These are phyloP conservation scores for Coniella vitis DNA, from an alignment of 2,329 filamentous ascomycete species.

Conservation along the genomic window DNA sequence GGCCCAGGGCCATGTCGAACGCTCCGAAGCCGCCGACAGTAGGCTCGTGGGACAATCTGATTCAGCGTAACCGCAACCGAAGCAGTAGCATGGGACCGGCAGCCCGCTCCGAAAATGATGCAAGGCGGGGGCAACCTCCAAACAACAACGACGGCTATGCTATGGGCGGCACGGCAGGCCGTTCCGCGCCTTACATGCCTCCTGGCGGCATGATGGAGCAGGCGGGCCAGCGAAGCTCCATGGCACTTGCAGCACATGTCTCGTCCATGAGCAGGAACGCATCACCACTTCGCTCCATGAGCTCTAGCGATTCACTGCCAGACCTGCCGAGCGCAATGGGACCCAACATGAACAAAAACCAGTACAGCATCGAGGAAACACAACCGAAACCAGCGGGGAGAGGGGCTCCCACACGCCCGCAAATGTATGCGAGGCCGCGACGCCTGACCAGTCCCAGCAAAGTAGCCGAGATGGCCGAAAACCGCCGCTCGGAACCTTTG, in stretches of 20 bases:
- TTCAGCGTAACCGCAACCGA: constrained; percentile 10
- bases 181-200: not conserved
- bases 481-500: constrained; percentile 19
- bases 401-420: constrained; percentile 3
- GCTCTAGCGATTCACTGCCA: constrained; percentile 1
- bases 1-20: not conserved
- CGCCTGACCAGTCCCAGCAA: constrained; percentile 22
- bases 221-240: constrained; percentile 7
- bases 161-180: not conserved
- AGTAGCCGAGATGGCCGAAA: not conserved
- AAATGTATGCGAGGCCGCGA: constrained; percentile 19
- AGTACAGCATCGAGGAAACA: not conserved
- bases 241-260: constrained; percentile 7
- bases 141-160: constrained; percentile 2
- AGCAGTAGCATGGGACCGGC: constrained; percentile 1
- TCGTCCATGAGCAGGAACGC: constrained; percentile 1
- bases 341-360: not conserved
- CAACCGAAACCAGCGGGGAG: not conserved
- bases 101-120: constrained; percentile 2
- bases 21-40: constrained; percentile 5
- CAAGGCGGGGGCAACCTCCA: constrained; percentile 4
- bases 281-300: constrained; percentile 9
- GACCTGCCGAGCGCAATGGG: not conserved
- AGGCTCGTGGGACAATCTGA: constrained; percentile 15
- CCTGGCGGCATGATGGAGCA: constrained; percentile 12